Conservation (phyloP, 2,329 filamentous ascomycete species). For the Sporothrix variecibatus region DNA sequence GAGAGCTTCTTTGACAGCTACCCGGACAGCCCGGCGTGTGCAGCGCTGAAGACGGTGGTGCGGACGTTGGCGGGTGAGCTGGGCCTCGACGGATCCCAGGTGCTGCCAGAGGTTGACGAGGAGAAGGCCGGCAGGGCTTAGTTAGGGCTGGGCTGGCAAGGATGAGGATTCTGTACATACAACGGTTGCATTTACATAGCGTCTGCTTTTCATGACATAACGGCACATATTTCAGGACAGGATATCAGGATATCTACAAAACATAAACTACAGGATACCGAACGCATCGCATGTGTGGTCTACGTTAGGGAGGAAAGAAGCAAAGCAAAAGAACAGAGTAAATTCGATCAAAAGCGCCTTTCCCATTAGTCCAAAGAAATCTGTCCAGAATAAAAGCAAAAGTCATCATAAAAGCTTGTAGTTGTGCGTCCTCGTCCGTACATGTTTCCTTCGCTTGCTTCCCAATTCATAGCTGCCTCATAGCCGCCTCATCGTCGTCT, state of each 20-base stretch:
- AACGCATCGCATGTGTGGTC: background rate
- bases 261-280: background rate
- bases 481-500: background rate
- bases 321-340: background rate
- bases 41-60: slow-evolving; percentile 79
- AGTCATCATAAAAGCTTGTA: background rate
- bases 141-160: background rate
- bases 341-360: slow-evolving; percentile 9
- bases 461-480: background rate
- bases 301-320: background rate
- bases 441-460: background rate
- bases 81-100: slow-evolving; percentile 60
- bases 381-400: background rate
- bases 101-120: slow-evolving; percentile 45
- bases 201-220: slow-evolving; percentile 2
- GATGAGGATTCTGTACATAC: background rate
- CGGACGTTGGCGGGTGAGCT: slow-evolving; percentile 67
- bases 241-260: background rate
- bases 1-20: slow-evolving; percentile 96
- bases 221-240: background rate
- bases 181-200: slow-evolving; percentile 5
- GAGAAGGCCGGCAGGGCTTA: background rate
- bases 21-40: slow-evolving; percentile 87
- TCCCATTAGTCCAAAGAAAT: slow-evolving; percentile 6
- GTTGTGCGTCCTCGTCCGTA: background rate